phyloP scores from a whole-genome alignment of 2,329 filamentous ascomycete species.

The Talaromyces rugulosus region DNA sequence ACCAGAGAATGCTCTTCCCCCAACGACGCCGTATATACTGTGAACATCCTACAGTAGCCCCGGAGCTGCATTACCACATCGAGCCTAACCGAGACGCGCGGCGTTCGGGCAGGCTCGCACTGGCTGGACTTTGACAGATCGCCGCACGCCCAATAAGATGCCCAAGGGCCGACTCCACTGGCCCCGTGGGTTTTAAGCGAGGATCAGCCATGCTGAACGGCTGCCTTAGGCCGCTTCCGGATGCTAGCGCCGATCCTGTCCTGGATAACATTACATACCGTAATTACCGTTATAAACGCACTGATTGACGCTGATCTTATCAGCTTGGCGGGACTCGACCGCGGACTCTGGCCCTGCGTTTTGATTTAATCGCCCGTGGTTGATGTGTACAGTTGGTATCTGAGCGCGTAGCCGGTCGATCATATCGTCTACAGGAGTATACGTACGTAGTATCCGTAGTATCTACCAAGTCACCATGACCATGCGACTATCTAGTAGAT shows the following conservation, averaged over 20 bases:
- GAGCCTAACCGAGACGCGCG: not conserved
- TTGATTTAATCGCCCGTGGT: too few species aligned
- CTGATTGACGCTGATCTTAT: not conserved
- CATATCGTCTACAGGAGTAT: too few species aligned
- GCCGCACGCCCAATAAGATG: not conserved
- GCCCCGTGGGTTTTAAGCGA: slow-evolving; percentile 3
- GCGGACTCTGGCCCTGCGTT: not conserved
- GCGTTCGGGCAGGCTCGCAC: not conserved
- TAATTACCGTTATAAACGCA: too few species aligned
- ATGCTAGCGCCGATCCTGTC: not conserved
- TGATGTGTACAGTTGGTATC: too few species aligned
- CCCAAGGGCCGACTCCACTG: not conserved
- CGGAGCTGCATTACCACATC: not conserved
- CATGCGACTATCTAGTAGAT: too few species aligned
- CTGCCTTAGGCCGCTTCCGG: not conserved
- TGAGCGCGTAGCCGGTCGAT: too few species aligned
- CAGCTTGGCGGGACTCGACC: not conserved
- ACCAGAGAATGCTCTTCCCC: too few species aligned
- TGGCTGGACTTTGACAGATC: slow-evolving; percentile 1
- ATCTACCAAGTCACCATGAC: too few species aligned
- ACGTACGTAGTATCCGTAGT: too few species aligned
- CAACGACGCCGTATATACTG: too few species aligned
- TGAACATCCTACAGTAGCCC: not conserved
- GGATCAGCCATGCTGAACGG: not conserved
- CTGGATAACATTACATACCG: too few species aligned